These are phyloP conservation scores for Cephaloascus albidus DNA, from an alignment of 805 yeast species.

Conservation along the genomic window DNA sequence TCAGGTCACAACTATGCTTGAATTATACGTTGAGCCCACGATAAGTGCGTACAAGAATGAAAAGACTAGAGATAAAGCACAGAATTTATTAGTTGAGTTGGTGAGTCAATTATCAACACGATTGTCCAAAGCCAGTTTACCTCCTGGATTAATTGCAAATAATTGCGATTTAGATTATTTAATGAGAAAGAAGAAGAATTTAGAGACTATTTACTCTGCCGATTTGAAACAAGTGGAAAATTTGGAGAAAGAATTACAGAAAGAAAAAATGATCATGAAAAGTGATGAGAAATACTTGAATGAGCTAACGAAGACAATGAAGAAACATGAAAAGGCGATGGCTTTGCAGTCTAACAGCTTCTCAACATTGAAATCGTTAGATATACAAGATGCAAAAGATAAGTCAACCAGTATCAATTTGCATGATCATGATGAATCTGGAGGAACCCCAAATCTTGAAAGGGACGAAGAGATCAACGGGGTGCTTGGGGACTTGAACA, in stretches of 20 bases:
- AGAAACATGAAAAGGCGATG: neutral
- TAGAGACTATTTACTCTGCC: neutral
- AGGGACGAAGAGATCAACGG: neutral
- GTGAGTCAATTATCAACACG: neutral
- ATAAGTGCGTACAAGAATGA: neutral
- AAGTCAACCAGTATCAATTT: neutral
- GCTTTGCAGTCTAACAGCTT: neutral
- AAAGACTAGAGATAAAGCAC: neutral
- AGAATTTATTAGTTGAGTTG: neutral
- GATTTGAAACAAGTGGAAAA: constrained; percentile 1
- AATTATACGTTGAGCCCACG: neutral
- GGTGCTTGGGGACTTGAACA: neutral
- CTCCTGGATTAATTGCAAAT: neutral
- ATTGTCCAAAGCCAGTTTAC: neutral
- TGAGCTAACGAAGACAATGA: neutral
- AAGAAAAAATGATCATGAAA: neutral
- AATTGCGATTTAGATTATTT: neutral
- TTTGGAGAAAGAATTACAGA: neutral
- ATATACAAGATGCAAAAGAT: neutral
- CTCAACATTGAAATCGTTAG: neutral
- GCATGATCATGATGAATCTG: neutral
- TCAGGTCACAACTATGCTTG: neutral
- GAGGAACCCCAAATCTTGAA: neutral
- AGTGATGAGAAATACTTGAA: neutral
- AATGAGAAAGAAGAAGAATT: neutral